Base-by-base conservation (phyloP, 1,284 basidiomycete genomes). In the Fomes fomentarius region DNA sequence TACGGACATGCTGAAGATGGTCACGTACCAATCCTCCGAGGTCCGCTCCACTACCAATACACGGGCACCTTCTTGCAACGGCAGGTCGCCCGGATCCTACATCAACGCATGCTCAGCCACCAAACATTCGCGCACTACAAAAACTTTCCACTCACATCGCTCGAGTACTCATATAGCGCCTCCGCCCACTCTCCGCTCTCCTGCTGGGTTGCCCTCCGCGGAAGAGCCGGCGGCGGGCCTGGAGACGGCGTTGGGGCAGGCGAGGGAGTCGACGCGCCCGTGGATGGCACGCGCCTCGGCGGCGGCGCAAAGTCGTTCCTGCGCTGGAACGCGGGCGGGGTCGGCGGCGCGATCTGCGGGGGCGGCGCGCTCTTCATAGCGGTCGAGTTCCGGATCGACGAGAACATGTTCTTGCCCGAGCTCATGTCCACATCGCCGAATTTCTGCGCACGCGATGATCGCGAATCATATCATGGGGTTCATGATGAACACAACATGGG, bases 131-230 rank as follows among this genome's bases (percentile, higher is more conserved):
- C 33, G 12, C 14, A 15, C 15, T 28, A 21, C 10, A 17, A 10
- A 22, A 10, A 14, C 10, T 3, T 10, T n/a, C 34, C n/a, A 73
- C 80, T 47, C 59, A 91, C 89, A 61, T 76, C 73, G 52, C 87
- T 85, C 37, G 74, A 72, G 70, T 89, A 92, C 57, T 89, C 88
- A 66, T 92, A 92, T 68, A 91, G 60, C 4, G 77, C 89, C 63
- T 91, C 85, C 11, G 82, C 89, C 89, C 89, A 91, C 57, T 89
- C 87, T 10, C 86, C 89, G 28, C 74, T 66, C 11, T 66, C 69
- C 54, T 75, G 74, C 52, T 80, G 76, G 19, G 44, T 41, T 25
- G 76, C 69, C 15, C 62, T 58, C 33, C 57, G 52, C 28, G 65
- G 68, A 7, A 55, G 67, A 2, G 68, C 62, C 14, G 67, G 63